Conservation (phyloP, 371 early-diverging fungal genomes). For the Cokeromyces recurvatus region DNA sequence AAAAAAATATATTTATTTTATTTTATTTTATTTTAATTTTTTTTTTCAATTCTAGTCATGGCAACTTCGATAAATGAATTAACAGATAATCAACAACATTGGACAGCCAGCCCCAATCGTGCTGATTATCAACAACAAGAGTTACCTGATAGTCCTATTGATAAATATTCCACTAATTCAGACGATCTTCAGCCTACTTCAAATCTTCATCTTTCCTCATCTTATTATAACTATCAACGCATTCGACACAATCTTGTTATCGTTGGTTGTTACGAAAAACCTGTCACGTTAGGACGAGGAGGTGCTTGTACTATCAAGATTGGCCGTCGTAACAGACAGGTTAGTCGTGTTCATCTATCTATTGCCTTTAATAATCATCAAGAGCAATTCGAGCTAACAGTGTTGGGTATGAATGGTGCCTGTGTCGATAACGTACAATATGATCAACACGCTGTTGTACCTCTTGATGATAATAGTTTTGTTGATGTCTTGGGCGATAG, state of each 20-base stretch:
- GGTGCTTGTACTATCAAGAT: slow-evolving; percentile 52
- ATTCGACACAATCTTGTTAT: slow-evolving; percentile 18
- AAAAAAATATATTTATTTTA: too few species aligned
- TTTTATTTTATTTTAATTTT: too few species aligned
- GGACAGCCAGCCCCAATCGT: too few species aligned
- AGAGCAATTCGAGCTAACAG: slow-evolving; percentile 41
- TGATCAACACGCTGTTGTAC: slow-evolving; percentile 27
- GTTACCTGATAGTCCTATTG: too few species aligned
- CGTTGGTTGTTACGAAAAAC: slow-evolving; percentile 38
- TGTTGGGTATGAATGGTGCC: slow-evolving; percentile 55
- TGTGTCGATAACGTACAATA: slow-evolving; percentile 30
- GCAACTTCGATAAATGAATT: too few species aligned
- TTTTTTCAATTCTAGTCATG: too few species aligned
- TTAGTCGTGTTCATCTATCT: slow-evolving; percentile 56
- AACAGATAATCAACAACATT: too few species aligned
- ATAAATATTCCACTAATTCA: too few species aligned
- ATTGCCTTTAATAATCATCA: slow-evolving; percentile 32
- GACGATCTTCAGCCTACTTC: slow-evolving; percentile 37
- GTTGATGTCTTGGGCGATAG: slow-evolving; percentile 41
- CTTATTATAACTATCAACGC: background rate
- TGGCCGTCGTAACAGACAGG: slow-evolving; percentile 54
- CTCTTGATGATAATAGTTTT: slow-evolving; percentile 25
- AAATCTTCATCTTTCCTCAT: slow-evolving; percentile 10
- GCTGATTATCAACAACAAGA: too few species aligned
- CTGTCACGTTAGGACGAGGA: slow-evolving; percentile 53